Conservation (phyloP, 2,329 filamentous ascomycete genomes). For the Colletotrichum kahawae region DNA sequence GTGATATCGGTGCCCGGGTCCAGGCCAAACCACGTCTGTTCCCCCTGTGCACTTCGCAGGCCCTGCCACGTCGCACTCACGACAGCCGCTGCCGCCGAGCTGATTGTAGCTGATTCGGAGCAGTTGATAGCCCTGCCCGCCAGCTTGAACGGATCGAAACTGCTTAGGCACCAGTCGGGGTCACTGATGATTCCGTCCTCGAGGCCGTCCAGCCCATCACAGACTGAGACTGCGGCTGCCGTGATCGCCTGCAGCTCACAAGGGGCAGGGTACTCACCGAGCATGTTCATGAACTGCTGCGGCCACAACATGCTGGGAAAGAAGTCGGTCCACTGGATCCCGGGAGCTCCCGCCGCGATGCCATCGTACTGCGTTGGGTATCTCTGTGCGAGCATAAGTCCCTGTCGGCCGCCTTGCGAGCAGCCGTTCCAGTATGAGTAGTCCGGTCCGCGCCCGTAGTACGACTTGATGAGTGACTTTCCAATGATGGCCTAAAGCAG, state of each 20-base stretch:
- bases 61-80: conserved; percentile 25
- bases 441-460: conserved; percentile 48
- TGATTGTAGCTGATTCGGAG: not conserved
- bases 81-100: conserved; percentile 14
- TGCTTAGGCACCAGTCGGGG: not conserved
- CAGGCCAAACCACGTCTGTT: conserved; percentile 3
- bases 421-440: conserved; percentile 58
- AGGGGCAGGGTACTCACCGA: not conserved
- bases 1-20: conserved; percentile 18
- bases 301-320: conserved; percentile 15
- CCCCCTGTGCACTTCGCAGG: not conserved
- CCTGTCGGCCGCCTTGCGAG: conserved; percentile 61
- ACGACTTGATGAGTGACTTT: conserved; percentile 51
- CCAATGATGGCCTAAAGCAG: conserved; percentile 41
- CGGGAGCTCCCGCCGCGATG: conserved; percentile 52
- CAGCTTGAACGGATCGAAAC: conserved; percentile 11
- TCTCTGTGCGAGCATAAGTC: conserved; percentile 54
- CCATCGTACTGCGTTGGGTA: conserved; percentile 61
- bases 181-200: conserved; percentile 50
- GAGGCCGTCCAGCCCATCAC: conserved; percentile 53
- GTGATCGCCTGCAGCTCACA: conserved; percentile 35
- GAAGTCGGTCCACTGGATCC: conserved; percentile 30
- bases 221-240: conserved; percentile 46
- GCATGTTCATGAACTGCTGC: not conserved
- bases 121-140: not conserved